Evolutionary conservation across 345 rosid species (phyloP), one percentile per base, ranked within the genome.

Genomic region (Odontarrhena argentea): DNA sequence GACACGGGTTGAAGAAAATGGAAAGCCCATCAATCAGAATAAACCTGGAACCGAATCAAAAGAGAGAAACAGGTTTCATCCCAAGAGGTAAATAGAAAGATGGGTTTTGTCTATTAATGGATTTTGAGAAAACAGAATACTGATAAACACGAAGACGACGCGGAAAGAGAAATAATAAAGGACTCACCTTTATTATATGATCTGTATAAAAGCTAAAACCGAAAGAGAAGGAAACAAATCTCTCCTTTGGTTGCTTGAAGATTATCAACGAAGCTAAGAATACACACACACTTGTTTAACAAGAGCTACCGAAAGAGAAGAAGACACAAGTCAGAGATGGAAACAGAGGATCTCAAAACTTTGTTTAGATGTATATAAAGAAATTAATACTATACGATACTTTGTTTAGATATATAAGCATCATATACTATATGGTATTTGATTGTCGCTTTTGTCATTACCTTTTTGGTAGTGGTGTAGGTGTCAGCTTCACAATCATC

Each of bases 61-160:
- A 65, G 34, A 65, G 65, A 50, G 60, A 3, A 2, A 30, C 26
- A 10, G 15, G 5, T 3, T 61, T 61, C 13, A 11, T 63, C 9
- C 13, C 30, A 26, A 44, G 52, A 60, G 15, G 6, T n/a, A 34
- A 40, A 14, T 11, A n/a, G 41, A 43, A 43, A 11, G 11, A 8
- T 56, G 55, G 76, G 24, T 58, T 34, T 65, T 15, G 8, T 62
- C 69, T 56, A 71, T 56, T 0, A 41, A 71, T 64, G 61, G 70
- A 45, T 25, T 42, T 63, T 5, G 8, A 9, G 32, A 2, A 32
- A 3, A 60, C 30, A 72, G 54, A 18, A 65, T 65, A 66, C 65
- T 42, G 47, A 64, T 56, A 73, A 73, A 73, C 67, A 73, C 76
- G 55, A 73, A 59, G 41, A 35, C n/a, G 36, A 73, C 71, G 76